Conservation (phyloP, 2,329 filamentous ascomycete genomes). For the Diaporthe velutina region DNA sequence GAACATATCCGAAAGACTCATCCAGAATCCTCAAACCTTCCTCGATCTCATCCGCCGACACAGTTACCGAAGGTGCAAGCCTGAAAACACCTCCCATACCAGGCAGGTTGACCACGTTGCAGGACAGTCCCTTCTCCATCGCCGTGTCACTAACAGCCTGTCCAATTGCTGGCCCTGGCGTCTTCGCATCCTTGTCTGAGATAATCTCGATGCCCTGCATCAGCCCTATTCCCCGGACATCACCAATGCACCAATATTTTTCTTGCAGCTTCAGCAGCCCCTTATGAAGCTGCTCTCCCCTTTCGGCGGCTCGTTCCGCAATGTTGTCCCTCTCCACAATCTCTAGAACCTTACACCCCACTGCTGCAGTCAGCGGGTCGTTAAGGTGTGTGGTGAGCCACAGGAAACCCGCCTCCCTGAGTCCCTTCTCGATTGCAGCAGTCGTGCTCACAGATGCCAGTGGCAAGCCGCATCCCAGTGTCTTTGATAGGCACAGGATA, state of each 20-base stretch:
- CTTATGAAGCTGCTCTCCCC: constrained; percentile 57
- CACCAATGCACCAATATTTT: constrained; percentile 65
- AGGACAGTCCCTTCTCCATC: constrained; percentile 60
- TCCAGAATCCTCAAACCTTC: constrained; percentile 64
- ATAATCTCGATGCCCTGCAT: constrained; percentile 66
- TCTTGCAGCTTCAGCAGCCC: constrained; percentile 59
- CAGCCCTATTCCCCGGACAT: constrained; percentile 64
- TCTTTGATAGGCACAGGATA: constrained; percentile 66
- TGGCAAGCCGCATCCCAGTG: constrained; percentile 65
- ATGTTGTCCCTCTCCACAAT: constrained; percentile 64
- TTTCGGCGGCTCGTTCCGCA: constrained; percentile 53
- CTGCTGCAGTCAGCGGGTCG: constrained; percentile 65
- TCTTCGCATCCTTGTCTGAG: constrained; percentile 56
- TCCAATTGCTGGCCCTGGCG: constrained; percentile 57
- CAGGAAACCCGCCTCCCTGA: constrained; percentile 58
- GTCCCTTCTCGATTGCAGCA: constrained; percentile 58
- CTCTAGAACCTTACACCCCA: constrained; percentile 67
- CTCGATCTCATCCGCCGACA: constrained; percentile 58
- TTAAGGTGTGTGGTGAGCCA: constrained; percentile 68
- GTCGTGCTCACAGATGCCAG: constrained; percentile 64
- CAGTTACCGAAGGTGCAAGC: constrained; percentile 64
- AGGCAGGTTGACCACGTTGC: constrained; percentile 61
- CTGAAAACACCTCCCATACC: constrained; percentile 64
- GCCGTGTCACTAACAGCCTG: constrained; percentile 57
- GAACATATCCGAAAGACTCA: constrained; percentile 56